These are phyloP conservation scores for Cenchrus fungigraminus DNA, from an alignment of 176 grass and related monocot species.

Conservation along the genomic window DNA sequence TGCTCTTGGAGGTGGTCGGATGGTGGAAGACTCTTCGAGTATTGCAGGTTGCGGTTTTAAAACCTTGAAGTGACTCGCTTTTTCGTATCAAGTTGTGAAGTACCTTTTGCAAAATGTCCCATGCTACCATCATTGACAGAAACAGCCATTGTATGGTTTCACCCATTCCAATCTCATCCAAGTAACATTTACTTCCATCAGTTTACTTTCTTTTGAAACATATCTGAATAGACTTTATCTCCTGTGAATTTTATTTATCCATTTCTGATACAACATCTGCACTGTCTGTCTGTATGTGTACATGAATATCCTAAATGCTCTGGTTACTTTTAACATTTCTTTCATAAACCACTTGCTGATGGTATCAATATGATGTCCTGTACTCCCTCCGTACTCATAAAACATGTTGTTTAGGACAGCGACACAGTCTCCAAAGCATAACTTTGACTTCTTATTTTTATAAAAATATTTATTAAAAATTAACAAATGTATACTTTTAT, in stretches of 20 bases:
- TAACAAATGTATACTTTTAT: no score
- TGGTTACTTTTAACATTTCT: constrained; percentile 23
- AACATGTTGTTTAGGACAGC: no score
- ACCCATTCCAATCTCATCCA: not conserved
- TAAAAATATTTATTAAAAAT: no score
- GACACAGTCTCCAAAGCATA: no score
- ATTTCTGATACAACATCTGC: constrained; percentile 17
- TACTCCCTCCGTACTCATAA: no score
- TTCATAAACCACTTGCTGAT: constrained; percentile 7
- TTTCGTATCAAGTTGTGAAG: constrained; percentile 22
- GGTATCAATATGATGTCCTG: constrained; percentile 15
- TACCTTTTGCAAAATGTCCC: not conserved
- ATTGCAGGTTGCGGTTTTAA: constrained; percentile 76
- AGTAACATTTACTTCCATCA: not conserved
- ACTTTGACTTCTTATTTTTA: no score
- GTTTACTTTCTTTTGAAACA: not conserved
- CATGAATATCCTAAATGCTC: constrained; percentile 27
- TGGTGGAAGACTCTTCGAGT: constrained; percentile 99
- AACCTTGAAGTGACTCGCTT: constrained; percentile 16
- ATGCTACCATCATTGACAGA: not conserved
- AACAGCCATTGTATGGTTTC: constrained; percentile 26
- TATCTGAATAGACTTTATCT: not conserved
- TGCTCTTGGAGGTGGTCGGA: constrained; percentile 98
- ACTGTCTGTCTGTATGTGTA: not conserved
- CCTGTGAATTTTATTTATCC: not conserved